A percentile compares a stretch with the other conserved stretches of the same genome.
These are phyloP conservation scores for Mucor mucedo DNA, from an alignment of 371 early-diverging fungal genomes.

Conservation along the genomic window DNA sequence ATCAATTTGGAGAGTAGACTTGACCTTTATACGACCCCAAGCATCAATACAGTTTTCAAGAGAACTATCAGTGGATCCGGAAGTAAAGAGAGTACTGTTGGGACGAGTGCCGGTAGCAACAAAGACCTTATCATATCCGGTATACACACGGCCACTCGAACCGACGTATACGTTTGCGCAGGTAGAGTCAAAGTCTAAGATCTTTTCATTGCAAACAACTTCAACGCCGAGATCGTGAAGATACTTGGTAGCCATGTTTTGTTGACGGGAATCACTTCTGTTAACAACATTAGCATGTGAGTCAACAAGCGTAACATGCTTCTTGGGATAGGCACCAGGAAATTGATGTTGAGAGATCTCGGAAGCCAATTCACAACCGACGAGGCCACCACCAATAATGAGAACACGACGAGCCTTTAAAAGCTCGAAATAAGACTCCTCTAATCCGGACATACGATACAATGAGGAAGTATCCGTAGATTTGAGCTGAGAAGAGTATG, in stretches of 20 bases:
- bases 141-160: slow-evolving; percentile 41
- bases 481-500: slow-evolving; percentile 56
- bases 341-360: slow-evolving; percentile 52
- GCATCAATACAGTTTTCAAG: slow-evolving; percentile 42
- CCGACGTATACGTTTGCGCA: slow-evolving; percentile 33
- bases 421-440: slow-evolving; percentile 56
- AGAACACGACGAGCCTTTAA: slow-evolving; percentile 54
- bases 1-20: slow-evolving; percentile 66
- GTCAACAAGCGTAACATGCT: slow-evolving; percentile 62
- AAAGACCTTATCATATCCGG: slow-evolving; percentile 40
- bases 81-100: slow-evolving; percentile 37
- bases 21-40: slow-evolving; percentile 59
- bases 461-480: slow-evolving; percentile 43
- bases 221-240: slow-evolving; percentile 66
- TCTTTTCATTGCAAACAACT: slow-evolving; percentile 67
- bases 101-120: slow-evolving; percentile 51
- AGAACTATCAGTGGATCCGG: slow-evolving; percentile 18
- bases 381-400: slow-evolving; percentile 64
- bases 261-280: slow-evolving; percentile 50
- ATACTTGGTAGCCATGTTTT: slow-evolving; percentile 51
- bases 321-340: slow-evolving; percentile 49
- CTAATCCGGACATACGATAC: slow-evolving; percentile 37
- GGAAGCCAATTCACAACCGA: slow-evolving; percentile 70
- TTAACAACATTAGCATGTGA: slow-evolving; percentile 47
- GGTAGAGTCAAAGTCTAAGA: slow-evolving; percentile 33